These are phyloP conservation scores for Pichia gijzeniarum DNA, from an alignment of 805 yeast genomes.

Conservation along the genomic window DNA sequence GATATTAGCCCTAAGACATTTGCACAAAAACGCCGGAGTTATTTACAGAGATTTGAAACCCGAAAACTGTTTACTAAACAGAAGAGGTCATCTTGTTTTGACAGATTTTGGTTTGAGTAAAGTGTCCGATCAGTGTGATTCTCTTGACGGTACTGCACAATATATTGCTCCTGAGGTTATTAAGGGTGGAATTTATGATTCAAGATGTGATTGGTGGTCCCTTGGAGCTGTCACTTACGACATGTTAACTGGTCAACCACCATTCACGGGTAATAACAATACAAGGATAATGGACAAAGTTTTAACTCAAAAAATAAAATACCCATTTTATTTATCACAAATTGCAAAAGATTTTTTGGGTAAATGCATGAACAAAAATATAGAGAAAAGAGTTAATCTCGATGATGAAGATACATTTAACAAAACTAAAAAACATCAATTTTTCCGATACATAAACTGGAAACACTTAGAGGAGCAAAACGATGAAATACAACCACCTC, in stretches of 20 bases:
- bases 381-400: slow-evolving; percentile 55
- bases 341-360: slow-evolving; percentile 74
- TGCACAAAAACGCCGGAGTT: slow-evolving; percentile 66
- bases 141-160: slow-evolving; percentile 72
- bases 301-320: slow-evolving; percentile 52
- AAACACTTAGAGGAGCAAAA: slow-evolving; percentile 43
- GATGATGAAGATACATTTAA: slow-evolving; percentile 41
- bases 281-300: slow-evolving; percentile 73
- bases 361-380: slow-evolving; percentile 62
- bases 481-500: slow-evolving; percentile 59
- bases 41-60: slow-evolving; percentile 88
- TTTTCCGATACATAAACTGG: slow-evolving; percentile 78
- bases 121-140: slow-evolving; percentile 39
- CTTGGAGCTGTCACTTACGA: slow-evolving; percentile 77
- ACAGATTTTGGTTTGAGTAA: slow-evolving; percentile 83
- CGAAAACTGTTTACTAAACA: slow-evolving; percentile 76
- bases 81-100: slow-evolving; percentile 70
- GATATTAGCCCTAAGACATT: slow-evolving; percentile 66
- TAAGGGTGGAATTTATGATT: slow-evolving; percentile 70
- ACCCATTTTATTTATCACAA: slow-evolving; percentile 70
- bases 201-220: slow-evolving; percentile 88
- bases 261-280: slow-evolving; percentile 79
- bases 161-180: slow-evolving; percentile 89
- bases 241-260: slow-evolving; percentile 80
- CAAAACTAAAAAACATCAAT: slow-evolving; percentile 55